Conservation (phyloP, 495 filamentous ascomycete genomes). For the Immersiella caudata region DNA sequence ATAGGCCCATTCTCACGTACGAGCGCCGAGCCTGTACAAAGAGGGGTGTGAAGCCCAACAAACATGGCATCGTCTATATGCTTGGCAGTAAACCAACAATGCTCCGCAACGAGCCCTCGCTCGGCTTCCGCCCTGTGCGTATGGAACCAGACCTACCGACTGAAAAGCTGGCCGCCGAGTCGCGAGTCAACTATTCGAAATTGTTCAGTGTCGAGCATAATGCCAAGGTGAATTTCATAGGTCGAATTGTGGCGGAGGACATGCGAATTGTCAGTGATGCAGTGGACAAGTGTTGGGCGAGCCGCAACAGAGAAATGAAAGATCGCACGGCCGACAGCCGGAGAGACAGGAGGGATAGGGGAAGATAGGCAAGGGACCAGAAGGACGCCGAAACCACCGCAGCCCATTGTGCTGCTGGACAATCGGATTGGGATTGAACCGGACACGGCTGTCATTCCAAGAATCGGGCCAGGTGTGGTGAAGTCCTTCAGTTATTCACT, state of each 20-base stretch:
- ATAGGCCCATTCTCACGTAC: conserved; percentile 4
- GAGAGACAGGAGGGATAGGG: too few relatives aligned
- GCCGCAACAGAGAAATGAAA: too few relatives aligned
- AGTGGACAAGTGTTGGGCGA: conserved; percentile 1
- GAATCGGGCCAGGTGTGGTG: too few relatives aligned
- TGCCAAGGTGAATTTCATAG: neutral
- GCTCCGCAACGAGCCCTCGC: neutral
- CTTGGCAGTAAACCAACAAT: neutral
- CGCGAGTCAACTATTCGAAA: neutral
- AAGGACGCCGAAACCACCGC: too few relatives aligned
- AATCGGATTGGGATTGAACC: too few relatives aligned
- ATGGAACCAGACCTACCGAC: too few relatives aligned
- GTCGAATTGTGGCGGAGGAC: neutral
- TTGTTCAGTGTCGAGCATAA: neutral
- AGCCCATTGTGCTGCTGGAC: too few relatives aligned
- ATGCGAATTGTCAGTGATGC: neutral
- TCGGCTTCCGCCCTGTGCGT: neutral
- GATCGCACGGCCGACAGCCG: too few relatives aligned
- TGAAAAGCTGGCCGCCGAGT: neutral
- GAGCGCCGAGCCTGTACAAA: neutral
- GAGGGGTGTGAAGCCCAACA: neutral
- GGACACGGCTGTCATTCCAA: too few relatives aligned
- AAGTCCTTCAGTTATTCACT: too few relatives aligned
- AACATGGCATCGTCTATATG: neutral
- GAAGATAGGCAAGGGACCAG: too few relatives aligned